phyloP scores from a whole-genome alignment of 202 grass and related monocot genomes.

The Musa balbisiana region DNA sequence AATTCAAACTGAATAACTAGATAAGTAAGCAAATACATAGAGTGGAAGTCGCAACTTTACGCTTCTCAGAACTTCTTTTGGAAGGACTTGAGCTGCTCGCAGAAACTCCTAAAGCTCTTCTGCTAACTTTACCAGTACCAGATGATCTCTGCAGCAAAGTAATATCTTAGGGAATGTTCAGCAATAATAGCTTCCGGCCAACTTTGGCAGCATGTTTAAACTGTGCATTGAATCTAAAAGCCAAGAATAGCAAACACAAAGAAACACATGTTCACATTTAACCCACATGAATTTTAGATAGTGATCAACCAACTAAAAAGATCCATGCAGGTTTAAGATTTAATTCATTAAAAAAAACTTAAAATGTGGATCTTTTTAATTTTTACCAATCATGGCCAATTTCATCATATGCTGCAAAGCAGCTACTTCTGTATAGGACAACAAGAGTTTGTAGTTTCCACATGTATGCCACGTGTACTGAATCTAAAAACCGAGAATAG shows the following conservation, averaged over 20 bases:
- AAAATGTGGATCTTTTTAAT: no score
- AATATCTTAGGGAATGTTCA: background rate
- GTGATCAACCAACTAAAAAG: no score
- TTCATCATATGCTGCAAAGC: background rate
- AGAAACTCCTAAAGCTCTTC: slow-evolving; percentile 52
- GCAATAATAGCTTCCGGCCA: background rate
- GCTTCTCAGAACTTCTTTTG: slow-evolving; percentile 76
- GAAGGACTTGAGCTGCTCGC: slow-evolving; percentile 48
- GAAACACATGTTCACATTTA: no score
- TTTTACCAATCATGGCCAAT: background rate
- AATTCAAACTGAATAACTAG: background rate
- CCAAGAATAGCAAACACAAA: no score
- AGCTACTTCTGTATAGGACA: no score
- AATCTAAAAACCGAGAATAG: no score
- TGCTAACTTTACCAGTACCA: slow-evolving; percentile 51
- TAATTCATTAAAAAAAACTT: no score
- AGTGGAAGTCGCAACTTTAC: slow-evolving; percentile 51
- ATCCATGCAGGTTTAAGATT: background rate
- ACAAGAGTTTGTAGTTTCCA: background rate
- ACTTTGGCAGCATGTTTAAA: no score
- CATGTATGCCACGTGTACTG: background rate
- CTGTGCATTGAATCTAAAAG: no score
- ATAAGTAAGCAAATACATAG: slow-evolving; percentile 42
- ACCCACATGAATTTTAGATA: no score
- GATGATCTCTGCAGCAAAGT: slow-evolving; percentile 44